Conservation (phyloP, 208 protist genomes). For the Trypanosoma melophagium region DNA sequence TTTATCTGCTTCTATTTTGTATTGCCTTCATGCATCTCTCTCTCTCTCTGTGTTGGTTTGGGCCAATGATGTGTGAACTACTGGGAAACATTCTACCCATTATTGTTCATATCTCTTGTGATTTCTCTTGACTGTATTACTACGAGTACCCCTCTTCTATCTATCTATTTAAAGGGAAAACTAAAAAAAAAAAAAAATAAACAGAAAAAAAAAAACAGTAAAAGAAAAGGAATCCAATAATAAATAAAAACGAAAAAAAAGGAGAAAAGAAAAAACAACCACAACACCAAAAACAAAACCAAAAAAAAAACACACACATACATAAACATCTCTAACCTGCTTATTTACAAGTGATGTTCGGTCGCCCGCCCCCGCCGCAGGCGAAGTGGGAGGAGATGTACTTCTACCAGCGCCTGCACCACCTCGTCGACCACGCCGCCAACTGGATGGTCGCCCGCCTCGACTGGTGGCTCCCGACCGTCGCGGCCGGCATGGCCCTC, state of each 20-base stretch:
- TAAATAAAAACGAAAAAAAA: background rate
- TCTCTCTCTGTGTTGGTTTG: no score
- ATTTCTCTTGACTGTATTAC: background rate
- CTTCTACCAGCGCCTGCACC: conserved; percentile 83
- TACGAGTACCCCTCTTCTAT: background rate
- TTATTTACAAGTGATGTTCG: conserved; percentile 52
- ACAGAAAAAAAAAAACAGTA: no score
- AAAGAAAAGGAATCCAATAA: no score
- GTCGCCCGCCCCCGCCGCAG: conserved; percentile 54
- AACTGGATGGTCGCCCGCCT: conserved; percentile 77
- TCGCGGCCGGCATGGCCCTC: conserved; percentile 67
- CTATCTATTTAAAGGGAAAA: background rate
- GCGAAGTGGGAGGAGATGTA: conserved; percentile 85
- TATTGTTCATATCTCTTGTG: conserved; percentile 10
- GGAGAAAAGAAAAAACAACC: background rate
- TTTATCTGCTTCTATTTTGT: no score
- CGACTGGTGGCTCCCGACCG: conserved; percentile 84
- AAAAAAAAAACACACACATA: conserved; percentile 6
- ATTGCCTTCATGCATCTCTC: no score
- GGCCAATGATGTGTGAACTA: no score
- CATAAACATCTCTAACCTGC: background rate
- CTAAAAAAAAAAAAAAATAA: background rate
- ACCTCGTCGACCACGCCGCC: conserved; percentile 76
- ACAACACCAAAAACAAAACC: conserved; percentile 10
- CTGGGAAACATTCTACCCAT: background rate